A percentile compares a stretch with the other conserved stretches of the same genome.
Evolutionary conservation across 768 basidiomycete species (phyloP).

Genomic region (Collybia sordida): DNA sequence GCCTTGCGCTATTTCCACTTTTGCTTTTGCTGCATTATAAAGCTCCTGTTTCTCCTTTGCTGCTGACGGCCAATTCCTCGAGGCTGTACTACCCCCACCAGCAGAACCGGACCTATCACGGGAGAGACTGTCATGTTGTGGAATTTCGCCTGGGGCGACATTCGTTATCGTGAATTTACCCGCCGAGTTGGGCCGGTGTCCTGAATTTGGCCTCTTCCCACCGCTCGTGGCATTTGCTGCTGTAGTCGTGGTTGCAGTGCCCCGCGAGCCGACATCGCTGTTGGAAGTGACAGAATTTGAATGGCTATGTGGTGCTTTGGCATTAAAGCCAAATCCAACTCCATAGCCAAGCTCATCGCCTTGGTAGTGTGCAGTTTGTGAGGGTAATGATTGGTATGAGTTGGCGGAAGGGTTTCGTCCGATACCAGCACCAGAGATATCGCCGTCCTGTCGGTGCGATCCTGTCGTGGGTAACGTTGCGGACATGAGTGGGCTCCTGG

Average conservation of each 20-base stretch:
- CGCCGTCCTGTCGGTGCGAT: no score
- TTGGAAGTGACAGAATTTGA: conserved; percentile 16
- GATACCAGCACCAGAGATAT: background rate
- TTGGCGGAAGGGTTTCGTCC: background rate
- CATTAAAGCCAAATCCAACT: conserved; percentile 13
- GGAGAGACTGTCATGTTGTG: conserved; percentile 10
- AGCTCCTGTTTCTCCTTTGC: conserved; percentile 67
- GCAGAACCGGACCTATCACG: conserved; percentile 6
- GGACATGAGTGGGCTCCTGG: background rate
- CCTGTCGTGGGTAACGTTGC: no score
- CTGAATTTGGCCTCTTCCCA: conserved; percentile 23
- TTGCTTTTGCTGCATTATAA: conserved; percentile 62
- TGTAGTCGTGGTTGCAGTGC: conserved; percentile 8
- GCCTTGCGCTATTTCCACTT: conserved; percentile 57
- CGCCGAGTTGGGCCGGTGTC: conserved; percentile 16
- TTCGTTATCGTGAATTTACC: conserved; percentile 42
- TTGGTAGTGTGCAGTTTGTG: background rate
- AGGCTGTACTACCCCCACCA: conserved; percentile 2
- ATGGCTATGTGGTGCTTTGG: conserved; percentile 15
- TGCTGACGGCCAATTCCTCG: conserved; percentile 47
- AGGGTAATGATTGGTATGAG: conserved; percentile 4
- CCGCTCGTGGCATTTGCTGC: conserved; percentile 7
- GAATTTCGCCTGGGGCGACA: conserved; percentile 27
- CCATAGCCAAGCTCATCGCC: conserved; percentile 22
- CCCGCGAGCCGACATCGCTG: conserved; percentile 11